Base-by-base conservation (phyloP, 768 basidiomycete species). In the Pleurotus giganteus region DNA sequence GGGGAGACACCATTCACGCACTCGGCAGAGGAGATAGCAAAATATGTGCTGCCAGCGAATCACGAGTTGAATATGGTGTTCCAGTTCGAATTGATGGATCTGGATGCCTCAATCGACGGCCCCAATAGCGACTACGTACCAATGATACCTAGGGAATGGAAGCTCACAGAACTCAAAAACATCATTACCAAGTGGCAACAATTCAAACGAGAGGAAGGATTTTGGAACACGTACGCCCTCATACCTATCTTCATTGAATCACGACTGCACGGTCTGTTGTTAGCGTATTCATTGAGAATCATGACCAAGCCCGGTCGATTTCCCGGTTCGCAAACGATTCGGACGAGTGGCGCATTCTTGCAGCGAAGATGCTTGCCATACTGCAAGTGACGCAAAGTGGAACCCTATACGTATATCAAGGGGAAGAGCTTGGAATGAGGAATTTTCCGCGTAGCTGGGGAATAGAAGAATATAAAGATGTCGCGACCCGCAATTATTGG, bases 341-440 rank as follows among this genome's bases (percentile, higher is more conserved):
- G 0, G 73, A 75, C 0, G 68, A 77, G 57, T 84, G 83, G 77
- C 79, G 88, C 3, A 66, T 73, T 0, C 64, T 76, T 13, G 84
- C 83, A 4, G 84, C 82, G 3, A 89, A 89, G 66, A 69, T 90
- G 67, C 66, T 90, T 17, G 78, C 83, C 1, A 71, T 86, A 52
- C 66, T 88, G 31, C 78, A 89, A 58, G 71, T 80, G 31, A 79
- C 83, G 1, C 82, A 85, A 37, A 71, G 75, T 6, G 88, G 89
- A 4, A 88, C 88, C 17, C 68, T 84, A 57, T 91, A 84, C 64
- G 72, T 91, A 9, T 91, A 84, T 64, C 86, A 91, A 69, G 89
- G 88, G 4, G 76, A 90, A 65, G 90, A 91, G 63, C 75, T 91
- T 0, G 88, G 82, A 0, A 69, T 86, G 65, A 80, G 75, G 66